Conservation (phyloP, 352 stramenopile genomes). For the Pilasporangium apinafurcum region DNA sequence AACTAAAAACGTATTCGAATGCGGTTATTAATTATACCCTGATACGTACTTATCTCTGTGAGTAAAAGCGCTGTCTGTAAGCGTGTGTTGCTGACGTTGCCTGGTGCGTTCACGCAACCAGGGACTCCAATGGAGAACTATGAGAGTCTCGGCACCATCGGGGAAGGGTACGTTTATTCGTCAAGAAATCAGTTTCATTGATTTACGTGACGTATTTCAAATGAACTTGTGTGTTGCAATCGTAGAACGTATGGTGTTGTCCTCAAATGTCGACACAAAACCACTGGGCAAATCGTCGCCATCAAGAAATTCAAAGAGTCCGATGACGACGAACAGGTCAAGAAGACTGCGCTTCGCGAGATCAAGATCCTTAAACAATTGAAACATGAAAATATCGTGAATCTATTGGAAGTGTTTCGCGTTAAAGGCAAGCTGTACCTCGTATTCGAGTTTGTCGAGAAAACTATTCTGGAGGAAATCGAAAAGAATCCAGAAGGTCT, state of each 20-base stretch:
- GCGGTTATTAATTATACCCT: too few relatives aligned
- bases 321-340: slow-evolving; percentile 87
- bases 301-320: slow-evolving; percentile 92
- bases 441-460: slow-evolving; percentile 87
- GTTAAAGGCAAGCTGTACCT: slow-evolving; percentile 81
- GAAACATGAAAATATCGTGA: slow-evolving; percentile 86
- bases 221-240: not conserved
- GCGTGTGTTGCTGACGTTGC: too few relatives aligned
- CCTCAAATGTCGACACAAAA: slow-evolving; percentile 81
- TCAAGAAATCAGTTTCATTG: not conserved
- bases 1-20: too few relatives aligned
- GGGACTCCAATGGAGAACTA: slow-evolving; percentile 87
- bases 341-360: slow-evolving; percentile 81
- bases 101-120: too few relatives aligned
- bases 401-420: slow-evolving; percentile 79
- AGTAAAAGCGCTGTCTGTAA: too few relatives aligned
- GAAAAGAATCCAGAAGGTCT: slow-evolving; percentile 83
- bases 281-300: slow-evolving; percentile 79
- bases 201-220: not conserved
- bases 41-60: too few relatives aligned
- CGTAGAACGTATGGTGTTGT: slow-evolving; percentile 84
- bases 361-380: slow-evolving; percentile 86
- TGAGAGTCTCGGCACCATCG: slow-evolving; percentile 83
- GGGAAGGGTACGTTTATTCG: slow-evolving; percentile 55
- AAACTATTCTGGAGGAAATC: slow-evolving; percentile 87